Conservation (phyloP, 208 protist genomes). For the Crithidia sp. region DNA sequence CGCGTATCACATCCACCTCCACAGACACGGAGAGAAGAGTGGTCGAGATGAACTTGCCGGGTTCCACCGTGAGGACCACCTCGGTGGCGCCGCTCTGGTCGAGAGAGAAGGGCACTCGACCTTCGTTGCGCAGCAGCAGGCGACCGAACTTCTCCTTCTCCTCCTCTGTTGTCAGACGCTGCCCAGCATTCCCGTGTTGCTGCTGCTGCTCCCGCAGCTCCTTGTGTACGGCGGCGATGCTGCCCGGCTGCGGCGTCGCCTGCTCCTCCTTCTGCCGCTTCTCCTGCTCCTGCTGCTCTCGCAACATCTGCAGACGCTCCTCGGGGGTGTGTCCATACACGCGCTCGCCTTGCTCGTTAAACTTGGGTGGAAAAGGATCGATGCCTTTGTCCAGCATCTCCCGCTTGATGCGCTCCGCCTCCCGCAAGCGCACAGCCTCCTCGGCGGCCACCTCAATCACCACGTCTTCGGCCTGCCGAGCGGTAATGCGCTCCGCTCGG, state of each 20-base stretch:
- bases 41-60: slow-evolving; percentile 94
- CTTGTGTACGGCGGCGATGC: slow-evolving; percentile 65
- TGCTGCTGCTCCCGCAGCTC: slow-evolving; percentile 65
- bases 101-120: slow-evolving; percentile 85
- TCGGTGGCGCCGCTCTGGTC: slow-evolving; percentile 75
- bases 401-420: slow-evolving; percentile 71
- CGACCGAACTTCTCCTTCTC: slow-evolving; percentile 89
- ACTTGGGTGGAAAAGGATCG: slow-evolving; percentile 79
- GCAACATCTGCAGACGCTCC: slow-evolving; percentile 88
- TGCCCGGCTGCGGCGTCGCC: slow-evolving; percentile 42
- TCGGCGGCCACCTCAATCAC: slow-evolving; percentile 52
- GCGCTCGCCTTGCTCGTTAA: slow-evolving; percentile 90
- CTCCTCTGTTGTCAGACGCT: slow-evolving; percentile 81
- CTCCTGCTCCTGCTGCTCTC: slow-evolving; percentile 80
- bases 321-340: slow-evolving; percentile 91
- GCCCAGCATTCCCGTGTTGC: slow-evolving; percentile 17
- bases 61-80: slow-evolving; percentile 85
- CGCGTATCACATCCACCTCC: slow-evolving; percentile 91
- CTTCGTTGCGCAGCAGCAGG: slow-evolving; percentile 93
- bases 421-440: slow-evolving; percentile 53
- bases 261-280: slow-evolving; percentile 41
- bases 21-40: slow-evolving; percentile 93
- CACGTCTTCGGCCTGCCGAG: slow-evolving; percentile 81
- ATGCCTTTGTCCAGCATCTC: slow-evolving; percentile 76
- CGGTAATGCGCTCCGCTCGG: slow-evolving; percentile 85